These are phyloP conservation scores for Trichoderma sp. DNA, from an alignment of 2,329 filamentous ascomycete genomes.

Conservation along the genomic window DNA sequence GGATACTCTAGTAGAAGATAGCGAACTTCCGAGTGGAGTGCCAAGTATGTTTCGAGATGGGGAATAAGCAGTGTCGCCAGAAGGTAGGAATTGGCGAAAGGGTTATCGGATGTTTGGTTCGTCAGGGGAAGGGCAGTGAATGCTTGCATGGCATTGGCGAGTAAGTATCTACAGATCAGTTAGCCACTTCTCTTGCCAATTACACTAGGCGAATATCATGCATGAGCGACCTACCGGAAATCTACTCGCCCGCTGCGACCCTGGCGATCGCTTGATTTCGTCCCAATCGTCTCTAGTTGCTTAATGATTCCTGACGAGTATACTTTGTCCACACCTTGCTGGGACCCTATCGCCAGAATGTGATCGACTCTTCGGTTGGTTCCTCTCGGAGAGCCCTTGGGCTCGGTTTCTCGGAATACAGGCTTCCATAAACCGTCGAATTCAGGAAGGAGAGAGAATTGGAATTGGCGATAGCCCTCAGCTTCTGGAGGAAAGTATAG, in stretches of 20 bases:
- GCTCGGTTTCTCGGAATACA: slow-evolving; percentile 43
- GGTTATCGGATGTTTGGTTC: slow-evolving; percentile 52
- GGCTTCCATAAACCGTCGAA: slow-evolving; percentile 53
- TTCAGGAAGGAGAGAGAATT: slow-evolving; percentile 48
- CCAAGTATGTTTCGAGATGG: slow-evolving; percentile 59
- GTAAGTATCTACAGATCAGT: slow-evolving; percentile 49
- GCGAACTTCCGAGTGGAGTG: slow-evolving; percentile 50
- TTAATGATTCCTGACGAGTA: slow-evolving; percentile 49
- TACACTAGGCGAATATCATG: background rate
- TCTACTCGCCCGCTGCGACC: slow-evolving; percentile 58
- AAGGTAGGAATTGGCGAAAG: slow-evolving; percentile 52
- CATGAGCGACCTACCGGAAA: slow-evolving; percentile 48
- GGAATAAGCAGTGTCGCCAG: slow-evolving; percentile 59
- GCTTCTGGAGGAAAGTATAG: slow-evolving; percentile 50
- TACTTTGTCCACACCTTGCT: slow-evolving; percentile 51
- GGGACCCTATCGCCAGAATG: slow-evolving; percentile 59
- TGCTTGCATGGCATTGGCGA: slow-evolving; percentile 59
- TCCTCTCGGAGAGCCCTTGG: slow-evolving; percentile 29
- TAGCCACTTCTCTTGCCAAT: background rate
- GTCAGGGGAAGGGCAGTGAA: slow-evolving; percentile 51
- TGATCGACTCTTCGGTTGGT: slow-evolving; percentile 50
- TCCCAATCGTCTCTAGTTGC: slow-evolving; percentile 55
- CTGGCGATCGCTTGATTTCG: slow-evolving; percentile 44
- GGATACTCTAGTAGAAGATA: slow-evolving; percentile 61
- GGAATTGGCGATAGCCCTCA: slow-evolving; percentile 47